Percentiles rank a stretch among this genome's conserved stretches.
These are phyloP conservation scores for Aethionema arabicum DNA, from an alignment of 345 rosid genomes.

Conservation along the genomic window DNA sequence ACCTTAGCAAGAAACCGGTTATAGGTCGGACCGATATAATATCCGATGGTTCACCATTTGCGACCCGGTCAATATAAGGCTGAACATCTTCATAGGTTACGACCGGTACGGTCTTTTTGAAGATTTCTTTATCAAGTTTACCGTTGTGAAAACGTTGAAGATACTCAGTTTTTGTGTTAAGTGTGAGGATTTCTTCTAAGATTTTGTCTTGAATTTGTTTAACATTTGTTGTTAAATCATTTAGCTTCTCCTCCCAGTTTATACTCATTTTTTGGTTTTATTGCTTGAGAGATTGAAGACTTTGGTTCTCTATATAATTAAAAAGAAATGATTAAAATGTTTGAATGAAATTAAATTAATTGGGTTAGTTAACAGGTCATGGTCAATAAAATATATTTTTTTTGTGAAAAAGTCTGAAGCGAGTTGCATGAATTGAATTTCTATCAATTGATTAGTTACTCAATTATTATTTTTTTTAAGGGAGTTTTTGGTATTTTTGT, in stretches of 20 bases:
- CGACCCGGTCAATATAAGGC: conserved; percentile 67
- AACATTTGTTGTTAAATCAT: conserved; percentile 63
- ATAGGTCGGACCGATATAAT: conserved; percentile 71
- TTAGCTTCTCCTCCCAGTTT: conserved; percentile 45
- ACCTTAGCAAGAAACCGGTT: conserved; percentile 89
- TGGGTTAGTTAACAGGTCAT: too few relatives aligned
- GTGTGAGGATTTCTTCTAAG: conserved; percentile 51
- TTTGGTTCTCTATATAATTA: conserved; percentile 23
- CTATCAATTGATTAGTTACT: too few relatives aligned
- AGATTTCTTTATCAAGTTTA: conserved; percentile 43
- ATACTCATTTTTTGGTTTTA: conserved; percentile 6
- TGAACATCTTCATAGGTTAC: conserved; percentile 79
- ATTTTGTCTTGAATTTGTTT: conserved; percentile 49
- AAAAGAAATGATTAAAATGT: neutral
- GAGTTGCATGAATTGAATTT: too few relatives aligned
- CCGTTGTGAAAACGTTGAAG: conserved; percentile 51
- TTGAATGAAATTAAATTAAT: too few relatives aligned
- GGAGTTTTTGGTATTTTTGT: too few relatives aligned
- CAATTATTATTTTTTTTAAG: too few relatives aligned
- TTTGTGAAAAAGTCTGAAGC: too few relatives aligned
- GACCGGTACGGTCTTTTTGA: conserved; percentile 67
- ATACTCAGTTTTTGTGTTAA: conserved; percentile 59
- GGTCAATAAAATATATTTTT: too few relatives aligned
- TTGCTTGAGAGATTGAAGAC: conserved; percentile 18
- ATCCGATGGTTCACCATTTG: conserved; percentile 61